Conservation (phyloP, 208 protist species). For the Angomonas desouzai region DNA sequence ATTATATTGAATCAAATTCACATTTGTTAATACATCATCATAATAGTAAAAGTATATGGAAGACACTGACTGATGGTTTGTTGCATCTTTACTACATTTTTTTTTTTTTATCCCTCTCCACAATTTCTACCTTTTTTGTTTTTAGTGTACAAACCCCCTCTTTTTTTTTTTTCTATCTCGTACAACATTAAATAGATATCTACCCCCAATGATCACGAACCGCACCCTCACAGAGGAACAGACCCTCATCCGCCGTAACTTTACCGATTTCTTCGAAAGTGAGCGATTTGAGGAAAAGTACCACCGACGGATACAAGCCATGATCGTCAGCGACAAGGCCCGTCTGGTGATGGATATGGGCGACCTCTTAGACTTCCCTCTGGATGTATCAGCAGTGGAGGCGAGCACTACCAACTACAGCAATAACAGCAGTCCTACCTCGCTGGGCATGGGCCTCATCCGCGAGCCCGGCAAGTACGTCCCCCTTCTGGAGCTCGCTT, state of each 20-base stretch:
- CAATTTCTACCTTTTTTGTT: conserved; percentile 1
- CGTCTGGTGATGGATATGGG: conserved; percentile 90
- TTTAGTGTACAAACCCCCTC: not conserved
- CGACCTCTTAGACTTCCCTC: conserved; percentile 85
- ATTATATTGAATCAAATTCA: not conserved
- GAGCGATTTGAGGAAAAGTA: conserved; percentile 88
- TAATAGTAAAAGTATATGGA: not conserved
- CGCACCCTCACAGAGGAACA: conserved; percentile 86
- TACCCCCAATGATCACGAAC: conserved; percentile 54
- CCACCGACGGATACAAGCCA: conserved; percentile 61
- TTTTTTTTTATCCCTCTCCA: not conserved
- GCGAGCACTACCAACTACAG: conserved; percentile 6
- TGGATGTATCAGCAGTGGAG: conserved; percentile 1
- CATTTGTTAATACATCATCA: not conserved
- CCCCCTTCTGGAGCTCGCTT: conserved; percentile 88
- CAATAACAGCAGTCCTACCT: conserved; percentile 17
- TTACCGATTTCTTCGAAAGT: conserved; percentile 88
- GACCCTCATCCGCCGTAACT: conserved; percentile 80
- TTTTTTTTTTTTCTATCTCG: conserved; percentile 7
- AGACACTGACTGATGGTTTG: not conserved
- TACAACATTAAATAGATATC: not conserved
- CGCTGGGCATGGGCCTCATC: conserved; percentile 72
- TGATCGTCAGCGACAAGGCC: conserved; percentile 75
- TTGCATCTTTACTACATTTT: not conserved
- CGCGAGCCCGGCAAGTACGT: conserved; percentile 81